Conservation (phyloP, 2,329 filamentous ascomycete genomes). For the Nigrospora osmanthi region DNA sequence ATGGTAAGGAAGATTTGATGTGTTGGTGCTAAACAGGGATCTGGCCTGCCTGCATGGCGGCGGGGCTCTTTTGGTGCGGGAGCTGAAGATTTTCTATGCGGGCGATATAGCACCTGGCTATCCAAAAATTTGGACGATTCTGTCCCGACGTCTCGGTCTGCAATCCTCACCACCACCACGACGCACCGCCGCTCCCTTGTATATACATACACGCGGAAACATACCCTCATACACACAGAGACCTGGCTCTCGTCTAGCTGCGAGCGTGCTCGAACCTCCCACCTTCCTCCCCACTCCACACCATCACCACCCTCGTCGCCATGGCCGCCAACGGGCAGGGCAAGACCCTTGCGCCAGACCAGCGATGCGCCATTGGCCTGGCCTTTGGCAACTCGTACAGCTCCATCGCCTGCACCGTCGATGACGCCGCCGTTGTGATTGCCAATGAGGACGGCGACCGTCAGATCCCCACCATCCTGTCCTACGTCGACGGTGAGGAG, state of each 20-base stretch:
- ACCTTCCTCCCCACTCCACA: neutral
- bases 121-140: too few relatives aligned
- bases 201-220: too few relatives aligned
- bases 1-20: too few relatives aligned
- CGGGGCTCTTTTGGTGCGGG: too few relatives aligned
- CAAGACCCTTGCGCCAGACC: slow-evolving; percentile 41
- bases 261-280: neutral
- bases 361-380: slow-evolving; percentile 79
- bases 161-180: too few relatives aligned
- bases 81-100: too few relatives aligned
- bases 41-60: too few relatives aligned
- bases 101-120: too few relatives aligned
- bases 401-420: slow-evolving; percentile 87
- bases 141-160: too few relatives aligned
- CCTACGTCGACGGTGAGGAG: slow-evolving; percentile 93
- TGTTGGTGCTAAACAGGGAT: too few relatives aligned
- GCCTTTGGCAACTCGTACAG: slow-evolving; percentile 98
- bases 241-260: neutral
- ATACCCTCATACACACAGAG: too few relatives aligned
- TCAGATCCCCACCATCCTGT: slow-evolving; percentile 90
- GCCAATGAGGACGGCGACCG: slow-evolving; percentile 99
- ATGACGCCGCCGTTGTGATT: slow-evolving; percentile 95
- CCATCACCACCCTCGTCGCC: slow-evolving; percentile 2
- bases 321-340: slow-evolving; percentile 40
- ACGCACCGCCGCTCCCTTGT: too few relatives aligned